Evolutionary conservation across 1,139 yeast species (phyloP), one percentile per base, ranked within the genome.

Genomic region (Candida sanyaensis): DNA sequence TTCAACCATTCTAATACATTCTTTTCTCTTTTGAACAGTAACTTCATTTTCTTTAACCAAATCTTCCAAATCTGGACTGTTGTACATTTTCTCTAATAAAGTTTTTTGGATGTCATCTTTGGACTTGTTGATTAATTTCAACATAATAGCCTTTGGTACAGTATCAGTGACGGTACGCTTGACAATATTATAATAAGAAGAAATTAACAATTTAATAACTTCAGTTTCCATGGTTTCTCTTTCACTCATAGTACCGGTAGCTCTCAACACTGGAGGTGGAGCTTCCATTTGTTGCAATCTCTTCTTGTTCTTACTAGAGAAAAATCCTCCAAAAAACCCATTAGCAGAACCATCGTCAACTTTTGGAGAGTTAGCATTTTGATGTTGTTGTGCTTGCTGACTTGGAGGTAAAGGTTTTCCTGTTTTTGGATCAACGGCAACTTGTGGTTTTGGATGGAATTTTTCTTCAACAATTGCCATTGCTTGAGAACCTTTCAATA

Each of bases 211-310:
- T 74, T 93, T 93, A 65, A 93, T 93, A 37, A 93, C 98, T 63
- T 93, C 99, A 0, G 98, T 93, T 69, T 93, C 99, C 83, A 89
- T 87, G 32, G 92, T 83, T 71, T 93, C 99, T 59, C 97, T 85
- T 65, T 93, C 99, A 24, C 96, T 83, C 89, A 93, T 86, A 50
- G 88, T 84, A 39, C 98, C 98, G 24, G 96, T 84, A 6, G 99
- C 99, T 67, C 93, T 88, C 65, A 93, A 82, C 11, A 91, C 92
- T 36, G 96, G 84, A 39, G 99, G 99, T 43, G 99, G 99, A 1
- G 97, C 92, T 68, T 93, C 99, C 96, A 93, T 89, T 29, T 92
- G 86, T 41, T 95, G 97, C 62, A 92, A 78, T 69, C 96, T 85
- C 80, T 92, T 92, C 71, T 92, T 93, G 69, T 91, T 92, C 69